phyloP scores from a whole-genome alignment of 1,284 basidiomycete species.

The Microstroma glucosiphilum region DNA sequence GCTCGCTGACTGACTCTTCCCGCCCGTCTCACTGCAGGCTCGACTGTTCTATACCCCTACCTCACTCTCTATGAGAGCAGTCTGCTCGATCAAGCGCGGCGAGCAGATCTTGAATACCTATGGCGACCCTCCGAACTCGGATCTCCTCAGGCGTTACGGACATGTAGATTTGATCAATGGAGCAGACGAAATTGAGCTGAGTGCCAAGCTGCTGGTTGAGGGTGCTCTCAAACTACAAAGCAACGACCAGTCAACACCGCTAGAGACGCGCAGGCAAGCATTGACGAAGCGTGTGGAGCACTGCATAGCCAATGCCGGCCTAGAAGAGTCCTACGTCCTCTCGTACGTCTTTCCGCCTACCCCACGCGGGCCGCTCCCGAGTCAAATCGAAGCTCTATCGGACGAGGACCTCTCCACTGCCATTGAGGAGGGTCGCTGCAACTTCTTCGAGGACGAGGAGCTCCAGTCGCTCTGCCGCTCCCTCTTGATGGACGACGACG shows the following conservation, averaged over 20 bases:
- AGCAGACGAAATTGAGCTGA: constrained; percentile 77
- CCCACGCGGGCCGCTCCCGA: constrained; percentile 19
- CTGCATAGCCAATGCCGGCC: constrained; percentile 34
- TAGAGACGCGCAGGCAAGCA: constrained; percentile 10
- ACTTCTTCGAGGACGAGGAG: constrained; percentile 58
- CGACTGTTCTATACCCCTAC: constrained; percentile 73
- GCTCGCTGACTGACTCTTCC: constrained; percentile 5
- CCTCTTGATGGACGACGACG: constrained; percentile 59
- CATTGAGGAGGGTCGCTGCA: constrained; percentile 57
- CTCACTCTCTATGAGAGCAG: constrained; percentile 72
- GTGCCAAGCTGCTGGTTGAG: constrained; percentile 68
- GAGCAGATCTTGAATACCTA: constrained; percentile 90
- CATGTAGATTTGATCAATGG: constrained; percentile 87
- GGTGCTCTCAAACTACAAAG: constrained; percentile 17
- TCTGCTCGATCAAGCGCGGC: constrained; percentile 66
- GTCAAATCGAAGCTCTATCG: constrained; percentile 53
- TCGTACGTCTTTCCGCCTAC: constrained; percentile 33
- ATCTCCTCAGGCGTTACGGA: constrained; percentile 85
- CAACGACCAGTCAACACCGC: neutral
- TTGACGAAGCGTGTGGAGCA: constrained; percentile 31
- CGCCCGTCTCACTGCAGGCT: constrained; percentile 56
- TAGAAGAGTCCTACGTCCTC: constrained; percentile 42
- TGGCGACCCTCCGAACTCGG: constrained; percentile 87
- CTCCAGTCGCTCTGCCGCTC: constrained; percentile 69
- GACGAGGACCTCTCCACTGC: constrained; percentile 67